These are phyloP conservation scores for Diatrype stigma DNA, from an alignment of 2,329 filamentous ascomycete species.

Conservation along the genomic window DNA sequence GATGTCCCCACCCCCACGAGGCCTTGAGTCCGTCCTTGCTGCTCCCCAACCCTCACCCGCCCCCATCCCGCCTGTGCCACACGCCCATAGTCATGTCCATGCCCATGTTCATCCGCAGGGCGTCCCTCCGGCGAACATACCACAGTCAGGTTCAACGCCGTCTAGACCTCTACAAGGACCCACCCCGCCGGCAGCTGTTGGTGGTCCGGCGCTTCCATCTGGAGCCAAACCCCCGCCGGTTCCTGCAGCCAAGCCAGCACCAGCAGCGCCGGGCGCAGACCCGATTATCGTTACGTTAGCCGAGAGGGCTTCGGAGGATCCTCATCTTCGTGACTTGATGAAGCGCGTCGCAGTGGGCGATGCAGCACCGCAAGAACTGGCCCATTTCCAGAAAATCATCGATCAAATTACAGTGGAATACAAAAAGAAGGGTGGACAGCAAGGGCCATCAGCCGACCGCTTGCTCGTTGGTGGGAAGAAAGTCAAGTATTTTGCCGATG, in stretches of 20 bases:
- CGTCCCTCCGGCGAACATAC: slow-evolving; percentile 22
- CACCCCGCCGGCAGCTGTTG: slow-evolving; percentile 7
- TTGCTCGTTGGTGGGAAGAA: slow-evolving; percentile 52
- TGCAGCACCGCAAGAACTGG: slow-evolving; percentile 66
- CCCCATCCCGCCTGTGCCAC: slow-evolving; percentile 13
- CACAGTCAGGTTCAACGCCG: slow-evolving; percentile 20
- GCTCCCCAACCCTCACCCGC: slow-evolving; percentile 23
- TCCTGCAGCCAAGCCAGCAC: slow-evolving; percentile 18
- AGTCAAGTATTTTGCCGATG: slow-evolving; percentile 57
- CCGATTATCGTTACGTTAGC: slow-evolving; percentile 79
- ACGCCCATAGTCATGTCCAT: slow-evolving; percentile 19
- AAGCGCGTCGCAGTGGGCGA: slow-evolving; percentile 75
- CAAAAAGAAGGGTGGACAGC: slow-evolving; percentile 45
- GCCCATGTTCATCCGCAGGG: not conserved
- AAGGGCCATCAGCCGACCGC: slow-evolving; percentile 51
- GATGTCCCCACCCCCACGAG: slow-evolving; percentile 23
- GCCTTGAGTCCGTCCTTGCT: slow-evolving; percentile 29
- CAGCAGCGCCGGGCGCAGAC: slow-evolving; percentile 46
- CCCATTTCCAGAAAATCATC: slow-evolving; percentile 75
- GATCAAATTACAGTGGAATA: slow-evolving; percentile 67
- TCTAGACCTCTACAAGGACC: slow-evolving; percentile 22
- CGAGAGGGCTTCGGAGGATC: slow-evolving; percentile 68
- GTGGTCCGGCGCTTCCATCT: slow-evolving; percentile 15
- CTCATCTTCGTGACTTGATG: slow-evolving; percentile 73
- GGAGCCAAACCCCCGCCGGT: slow-evolving; percentile 15